phyloP scores from a whole-genome alignment of 2,329 filamentous ascomycete species.

The Dryadomyces quercus-mongolicae region DNA sequence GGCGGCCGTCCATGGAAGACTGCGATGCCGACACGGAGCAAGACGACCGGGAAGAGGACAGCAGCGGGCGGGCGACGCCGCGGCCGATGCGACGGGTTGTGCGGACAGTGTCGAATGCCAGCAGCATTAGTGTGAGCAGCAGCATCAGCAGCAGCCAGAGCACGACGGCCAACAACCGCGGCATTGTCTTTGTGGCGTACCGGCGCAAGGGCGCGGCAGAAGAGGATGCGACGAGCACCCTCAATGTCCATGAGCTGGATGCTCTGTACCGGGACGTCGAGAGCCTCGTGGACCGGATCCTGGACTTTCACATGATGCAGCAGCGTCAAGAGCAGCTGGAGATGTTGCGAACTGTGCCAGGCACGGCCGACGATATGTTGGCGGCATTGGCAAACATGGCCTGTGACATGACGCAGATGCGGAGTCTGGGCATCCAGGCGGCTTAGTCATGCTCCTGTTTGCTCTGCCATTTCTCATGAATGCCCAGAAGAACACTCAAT shows the following conservation, averaged over 20 bases:
- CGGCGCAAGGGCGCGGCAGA: conserved; percentile 29
- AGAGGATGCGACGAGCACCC: conserved; percentile 12
- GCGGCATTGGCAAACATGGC: background rate
- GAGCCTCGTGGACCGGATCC: conserved; percentile 37
- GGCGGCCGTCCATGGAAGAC: conserved; percentile 6
- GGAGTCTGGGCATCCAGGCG: background rate
- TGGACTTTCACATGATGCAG: conserved; percentile 29
- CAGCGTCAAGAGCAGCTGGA: conserved; percentile 8
- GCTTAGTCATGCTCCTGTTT: no score
- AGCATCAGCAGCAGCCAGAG: background rate
- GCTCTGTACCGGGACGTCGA: conserved; percentile 37
- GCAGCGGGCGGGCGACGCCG: background rate
- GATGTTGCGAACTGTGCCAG: background rate
- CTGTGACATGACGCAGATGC: background rate
- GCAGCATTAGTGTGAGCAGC: background rate
- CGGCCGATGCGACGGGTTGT: background rate
- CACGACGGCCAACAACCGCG: conserved; percentile 26
- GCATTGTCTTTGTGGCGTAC: conserved; percentile 45
- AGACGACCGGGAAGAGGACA: conserved; percentile 6
- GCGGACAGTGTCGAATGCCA: background rate
- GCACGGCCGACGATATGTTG: background rate
- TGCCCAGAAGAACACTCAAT: no score
- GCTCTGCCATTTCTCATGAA: background rate
- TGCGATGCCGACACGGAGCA: conserved; percentile 16
- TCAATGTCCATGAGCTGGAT: conserved; percentile 27